These are phyloP conservation scores for Metschnikowia kofuensis DNA, from an alignment of 805 yeast species.

Conservation along the genomic window DNA sequence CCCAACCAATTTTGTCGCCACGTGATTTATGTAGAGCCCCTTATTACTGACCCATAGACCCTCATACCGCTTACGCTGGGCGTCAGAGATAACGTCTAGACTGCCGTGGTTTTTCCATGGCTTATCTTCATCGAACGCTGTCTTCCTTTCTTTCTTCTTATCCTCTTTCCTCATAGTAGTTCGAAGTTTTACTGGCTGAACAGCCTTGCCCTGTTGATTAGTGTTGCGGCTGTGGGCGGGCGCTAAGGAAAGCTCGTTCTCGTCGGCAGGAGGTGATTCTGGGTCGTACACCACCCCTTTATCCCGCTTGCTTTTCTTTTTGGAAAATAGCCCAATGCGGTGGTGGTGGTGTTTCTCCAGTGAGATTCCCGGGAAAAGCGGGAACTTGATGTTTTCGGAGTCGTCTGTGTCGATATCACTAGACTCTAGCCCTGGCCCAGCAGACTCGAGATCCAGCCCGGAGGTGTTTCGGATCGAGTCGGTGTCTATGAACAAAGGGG, in stretches of 20 bases:
- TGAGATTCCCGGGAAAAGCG: conserved; percentile 33
- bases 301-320: conserved; percentile 7
- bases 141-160: conserved; percentile 36
- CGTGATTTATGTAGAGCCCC: conserved; percentile 53
- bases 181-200: conserved; percentile 37
- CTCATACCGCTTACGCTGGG: conserved; percentile 85
- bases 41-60: conserved; percentile 91
- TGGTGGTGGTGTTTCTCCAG: conserved; percentile 11
- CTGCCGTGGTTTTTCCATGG: conserved; percentile 91
- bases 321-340: conserved; percentile 11
- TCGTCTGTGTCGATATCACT: conserved; percentile 11
- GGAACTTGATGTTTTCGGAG: conserved; percentile 21
- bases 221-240: not conserved
- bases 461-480: conserved; percentile 2
- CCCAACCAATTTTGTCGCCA: conserved; percentile 33
- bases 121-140: conserved; percentile 74
- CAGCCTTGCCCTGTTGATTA: not conserved
- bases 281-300: conserved; percentile 12
- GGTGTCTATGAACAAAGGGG: conserved; percentile 9
- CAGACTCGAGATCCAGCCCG: conserved; percentile 9
- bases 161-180: conserved; percentile 50
- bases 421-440: not conserved
- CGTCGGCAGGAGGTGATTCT: conserved; percentile 4
- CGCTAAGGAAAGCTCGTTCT: conserved; percentile 3
- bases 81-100: conserved; percentile 47